Conservation (phyloP, 208 protist species). For the Acanthamoeba castellanii region DNA sequence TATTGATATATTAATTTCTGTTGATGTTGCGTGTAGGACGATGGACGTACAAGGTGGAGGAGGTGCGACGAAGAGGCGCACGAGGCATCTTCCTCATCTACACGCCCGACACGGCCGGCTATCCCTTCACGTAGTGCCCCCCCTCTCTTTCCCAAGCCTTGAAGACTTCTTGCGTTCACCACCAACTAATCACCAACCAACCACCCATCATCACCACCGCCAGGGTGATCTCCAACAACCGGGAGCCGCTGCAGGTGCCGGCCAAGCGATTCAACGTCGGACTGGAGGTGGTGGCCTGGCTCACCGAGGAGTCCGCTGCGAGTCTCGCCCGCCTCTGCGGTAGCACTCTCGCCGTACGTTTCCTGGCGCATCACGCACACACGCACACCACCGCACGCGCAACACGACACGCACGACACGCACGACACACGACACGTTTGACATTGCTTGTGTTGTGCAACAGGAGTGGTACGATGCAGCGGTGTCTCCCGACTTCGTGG, state of each 20-base stretch:
- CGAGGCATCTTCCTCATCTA: slow-evolving; percentile 60
- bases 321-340: not conserved
- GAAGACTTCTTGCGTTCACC: not conserved
- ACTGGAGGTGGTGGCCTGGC: not conserved
- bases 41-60: slow-evolving; percentile 63
- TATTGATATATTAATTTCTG: not conserved
- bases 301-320: slow-evolving; percentile 2
- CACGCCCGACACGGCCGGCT: slow-evolving; percentile 37
- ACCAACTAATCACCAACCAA: no score
- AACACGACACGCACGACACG: no score
- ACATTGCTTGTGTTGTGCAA: not conserved
- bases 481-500: not conserved
- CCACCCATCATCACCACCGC: no score
- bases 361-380: not conserved
- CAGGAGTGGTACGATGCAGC: not conserved
- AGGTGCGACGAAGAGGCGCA: not conserved
- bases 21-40: not conserved
- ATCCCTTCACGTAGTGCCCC: slow-evolving; percentile 3
- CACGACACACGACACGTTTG: not conserved
- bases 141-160: not conserved
- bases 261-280: not conserved
- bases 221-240: slow-evolving; percentile 43
- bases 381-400: no score
- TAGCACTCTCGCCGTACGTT: not conserved
- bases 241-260: slow-evolving; percentile 29